Base-by-base conservation (phyloP, 2,329 filamentous ascomycete species). In the Cadophora malorum region DNA sequence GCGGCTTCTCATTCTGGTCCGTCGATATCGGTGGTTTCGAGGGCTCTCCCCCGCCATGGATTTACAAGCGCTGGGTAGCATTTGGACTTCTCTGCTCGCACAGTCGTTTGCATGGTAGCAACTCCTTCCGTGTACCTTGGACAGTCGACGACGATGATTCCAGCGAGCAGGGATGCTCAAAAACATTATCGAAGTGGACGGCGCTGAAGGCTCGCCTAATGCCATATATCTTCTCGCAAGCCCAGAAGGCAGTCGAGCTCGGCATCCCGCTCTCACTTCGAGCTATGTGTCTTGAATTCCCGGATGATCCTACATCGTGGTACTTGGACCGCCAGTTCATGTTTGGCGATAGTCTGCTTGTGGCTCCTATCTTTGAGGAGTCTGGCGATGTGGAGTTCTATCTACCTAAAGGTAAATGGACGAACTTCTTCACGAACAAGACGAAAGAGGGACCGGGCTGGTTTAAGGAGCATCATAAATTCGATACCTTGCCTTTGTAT, bases 1-100 rank as follows among this genome's bases (percentile, higher is more conserved):
- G 82, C 23, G 86, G 86, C 1, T 89, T 85, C 74, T 82, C 84
- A 7, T 88, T 86, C 77, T 89, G 86, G 86, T 85, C 84, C 6
- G 85, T 84, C 49, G 87, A 89, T 73, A 89, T 89, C 66, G 87
- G 87, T 53, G 87, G 87, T 0, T 90, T 89, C 67, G 87, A 89
- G 72, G 87, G 87, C 0, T 83, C 80, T 3, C 86, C 87, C 6
- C 82, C 80, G 19, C 85, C 83, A 0, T 84, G 84, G 75, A 83
- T 89, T 63, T 89, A 89, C 78, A 90, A 89, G 77, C 84, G 87
- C 23, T 89, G 87, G 87, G 85, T 89, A 4, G 86, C 87, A 28
- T 89, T 89, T 71, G 87, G 87, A 0, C 79, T 89, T 1, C 79
- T 89, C n/a, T 88, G 85, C 55, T 84, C 84, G 7, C 87, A 89